Percentiles rank a stretch among this genome's conserved stretches.
phyloP scores from a whole-genome alignment of 2,329 filamentous ascomycete genomes.

The Colletotrichum melonis region DNA sequence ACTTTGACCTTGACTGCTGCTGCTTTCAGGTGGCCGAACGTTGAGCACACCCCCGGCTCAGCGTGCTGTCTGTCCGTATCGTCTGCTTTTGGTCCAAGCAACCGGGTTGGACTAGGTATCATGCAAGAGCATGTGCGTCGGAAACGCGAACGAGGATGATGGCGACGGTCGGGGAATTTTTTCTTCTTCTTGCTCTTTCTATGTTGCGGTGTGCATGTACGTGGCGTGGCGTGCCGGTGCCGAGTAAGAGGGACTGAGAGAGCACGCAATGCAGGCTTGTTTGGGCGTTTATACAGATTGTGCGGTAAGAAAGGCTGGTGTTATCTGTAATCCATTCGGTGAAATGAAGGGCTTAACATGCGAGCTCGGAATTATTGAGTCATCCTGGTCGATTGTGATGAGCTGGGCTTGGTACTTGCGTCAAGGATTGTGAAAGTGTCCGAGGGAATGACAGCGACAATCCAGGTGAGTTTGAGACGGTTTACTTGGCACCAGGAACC shows the following conservation, averaged over 20 bases:
- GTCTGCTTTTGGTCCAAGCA: conserved; percentile 12
- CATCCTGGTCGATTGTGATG: conserved; percentile 4
- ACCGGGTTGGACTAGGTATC: conserved; percentile 9
- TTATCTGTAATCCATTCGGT: neutral
- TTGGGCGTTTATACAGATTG: neutral
- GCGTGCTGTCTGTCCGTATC: neutral
- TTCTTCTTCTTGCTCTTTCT: neutral
- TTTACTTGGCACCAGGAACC: conserved; percentile 19
- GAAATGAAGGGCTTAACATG: conserved; percentile 3
- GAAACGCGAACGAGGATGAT: neutral
- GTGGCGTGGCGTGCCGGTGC: neutral
- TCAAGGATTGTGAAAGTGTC: neutral
- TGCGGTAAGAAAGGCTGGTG: neutral
- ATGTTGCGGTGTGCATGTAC: neutral
- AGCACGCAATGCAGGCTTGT: neutral
- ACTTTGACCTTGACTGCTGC: neutral
- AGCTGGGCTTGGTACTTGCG: neutral
- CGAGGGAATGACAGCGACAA: conserved; percentile 14
- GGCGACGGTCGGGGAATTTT: conserved; percentile 7
- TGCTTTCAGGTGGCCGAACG: conserved; percentile 14
- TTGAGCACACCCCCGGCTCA: neutral
- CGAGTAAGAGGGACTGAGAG: neutral
- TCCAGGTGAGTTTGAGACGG: conserved; percentile 2
- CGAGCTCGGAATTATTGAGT: conserved; percentile 2
- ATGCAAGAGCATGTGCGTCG: conserved; percentile 20